Evolutionary conservation across 257 asterid species (phyloP), one percentile per base, ranked within the genome.

Genomic region (Petrea volubilis): DNA sequence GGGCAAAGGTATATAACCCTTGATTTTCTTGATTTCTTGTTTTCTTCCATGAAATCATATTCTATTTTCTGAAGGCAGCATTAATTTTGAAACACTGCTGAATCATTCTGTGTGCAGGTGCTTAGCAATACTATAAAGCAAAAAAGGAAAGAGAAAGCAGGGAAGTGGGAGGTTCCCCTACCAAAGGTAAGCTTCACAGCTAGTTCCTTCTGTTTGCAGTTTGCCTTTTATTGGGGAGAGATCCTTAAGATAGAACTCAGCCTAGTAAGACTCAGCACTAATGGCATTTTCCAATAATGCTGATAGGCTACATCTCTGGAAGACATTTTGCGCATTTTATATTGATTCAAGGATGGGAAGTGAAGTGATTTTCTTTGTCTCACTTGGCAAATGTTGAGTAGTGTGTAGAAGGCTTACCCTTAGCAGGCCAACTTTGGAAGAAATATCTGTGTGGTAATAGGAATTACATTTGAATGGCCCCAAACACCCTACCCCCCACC

Each of bases 91-190:
- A 21, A 25, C 47, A 11, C 56, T 28, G 24, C 56, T 58, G 15
- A 57, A 67, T 79, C 64, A 47, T 73, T 58, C 29, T 28, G 21
- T 20, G 11, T 71, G 70, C 85, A 91, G 99, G 86, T 84, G 60
- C 93, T 95, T 52, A 95, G 98, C 92, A 91, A 95, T 77, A 90
- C 98, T 17, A 82, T 95, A 49, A 95, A 95, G 82, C 99, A 95
- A 74, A 95, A 95, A 86, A 83, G 96, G 78, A 94, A 94, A 76
- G 98, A 91, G 77, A 95, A 86, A 78, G 99, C 99, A 43, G 99
- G 99, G 53, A 91, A 90, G 80, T 95, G 99, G 99, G 98, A 91
- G 64, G 99, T 95, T 66, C 99, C 98, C 74, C 83, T 95, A 27
- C 99, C 99, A 33, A 95, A 95, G 98, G 99, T 94, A 80, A 17